Percentiles rank a stretch among this genome's conserved stretches.
Conservation (phyloP, 2,329 filamentous ascomycete genomes). For the Trichoderma citrinoviride region DNA sequence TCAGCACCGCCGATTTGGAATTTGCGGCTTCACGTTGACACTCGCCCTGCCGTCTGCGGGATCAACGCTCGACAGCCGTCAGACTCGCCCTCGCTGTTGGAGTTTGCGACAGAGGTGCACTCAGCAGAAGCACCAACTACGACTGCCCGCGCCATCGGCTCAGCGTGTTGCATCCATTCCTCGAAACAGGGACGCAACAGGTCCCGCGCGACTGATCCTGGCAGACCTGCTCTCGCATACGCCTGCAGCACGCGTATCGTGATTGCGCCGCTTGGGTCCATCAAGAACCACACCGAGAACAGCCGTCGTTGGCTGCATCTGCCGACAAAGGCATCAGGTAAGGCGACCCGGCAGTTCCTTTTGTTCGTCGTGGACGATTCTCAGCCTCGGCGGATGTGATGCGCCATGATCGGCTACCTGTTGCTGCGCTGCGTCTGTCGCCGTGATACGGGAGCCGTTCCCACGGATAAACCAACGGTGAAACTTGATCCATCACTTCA, state of each 20-base stretch:
- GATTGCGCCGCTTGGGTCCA: neutral
- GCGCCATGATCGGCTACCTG: neutral
- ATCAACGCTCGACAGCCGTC: neutral
- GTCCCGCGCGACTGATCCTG: slow-evolving; percentile 1
- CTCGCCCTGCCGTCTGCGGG: neutral
- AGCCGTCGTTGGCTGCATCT: neutral
- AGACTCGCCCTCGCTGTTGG: neutral
- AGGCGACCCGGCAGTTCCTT: neutral
- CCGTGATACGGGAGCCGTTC: neutral
- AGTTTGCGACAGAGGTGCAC: neutral
- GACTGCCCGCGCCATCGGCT: neutral
- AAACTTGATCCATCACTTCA: neutral
- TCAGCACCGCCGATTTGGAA: neutral
- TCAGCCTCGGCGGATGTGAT: neutral
- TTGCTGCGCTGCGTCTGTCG: neutral
- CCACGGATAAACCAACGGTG: neutral
- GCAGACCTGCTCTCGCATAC: neutral
- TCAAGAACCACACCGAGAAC: neutral
- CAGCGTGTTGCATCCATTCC: neutral
- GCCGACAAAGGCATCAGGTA: neutral
- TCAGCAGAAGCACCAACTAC: neutral
- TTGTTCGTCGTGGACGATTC: neutral
- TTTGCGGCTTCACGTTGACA: neutral
- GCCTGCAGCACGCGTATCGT: slow-evolving; percentile 14
- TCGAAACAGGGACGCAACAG: neutral